A percentile compares a stretch with the other conserved stretches of the same genome.
Conservation (phyloP, 2,329 filamentous ascomycete genomes). For the Penicillium sumatraense region DNA sequence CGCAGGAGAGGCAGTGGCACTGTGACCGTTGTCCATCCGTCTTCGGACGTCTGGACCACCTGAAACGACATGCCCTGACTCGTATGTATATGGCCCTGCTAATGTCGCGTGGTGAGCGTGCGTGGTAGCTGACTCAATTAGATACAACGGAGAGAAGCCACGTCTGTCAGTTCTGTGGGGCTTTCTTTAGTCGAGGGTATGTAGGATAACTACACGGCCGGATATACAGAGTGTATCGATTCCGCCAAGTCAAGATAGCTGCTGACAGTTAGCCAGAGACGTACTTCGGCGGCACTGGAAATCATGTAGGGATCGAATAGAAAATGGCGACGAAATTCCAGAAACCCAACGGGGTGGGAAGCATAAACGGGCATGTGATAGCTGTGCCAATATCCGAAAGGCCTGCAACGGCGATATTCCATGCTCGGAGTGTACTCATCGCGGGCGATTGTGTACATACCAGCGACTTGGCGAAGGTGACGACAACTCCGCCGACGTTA, state of each 20-base stretch:
- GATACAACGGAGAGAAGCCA: slow-evolving; percentile 25
- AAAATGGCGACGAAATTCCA: slow-evolving; percentile 25
- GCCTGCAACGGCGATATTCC: slow-evolving; percentile 29
- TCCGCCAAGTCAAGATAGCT: not conserved
- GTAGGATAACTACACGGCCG: slow-evolving; percentile 6
- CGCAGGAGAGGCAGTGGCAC: slow-evolving; percentile 22
- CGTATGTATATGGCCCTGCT: slow-evolving; percentile 21
- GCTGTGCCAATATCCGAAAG: slow-evolving; percentile 32
- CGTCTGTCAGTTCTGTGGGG: slow-evolving; percentile 30
- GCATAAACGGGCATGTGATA: slow-evolving; percentile 35
- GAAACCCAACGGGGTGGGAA: slow-evolving; percentile 30
- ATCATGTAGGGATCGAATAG: slow-evolving; percentile 28
- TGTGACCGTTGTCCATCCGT: slow-evolving; percentile 30
- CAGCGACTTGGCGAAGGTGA: slow-evolving; percentile 19
- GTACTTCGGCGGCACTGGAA: slow-evolving; percentile 35
- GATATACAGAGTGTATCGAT: not conserved
- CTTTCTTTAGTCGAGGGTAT: slow-evolving; percentile 32
- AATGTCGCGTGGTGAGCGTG: not conserved
- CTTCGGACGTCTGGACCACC: slow-evolving; percentile 33
- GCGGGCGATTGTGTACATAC: slow-evolving; percentile 28
- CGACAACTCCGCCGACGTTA: not conserved
- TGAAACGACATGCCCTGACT: slow-evolving; percentile 30
- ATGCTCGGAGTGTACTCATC: slow-evolving; percentile 28
- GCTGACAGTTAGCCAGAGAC: slow-evolving; percentile 20
- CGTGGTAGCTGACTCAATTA: slow-evolving; percentile 5